A percentile compares a stretch with the other conserved stretches of the same genome.
Conservation (phyloP, 2,329 filamentous ascomycete species). For the Fusarium tupiense region DNA sequence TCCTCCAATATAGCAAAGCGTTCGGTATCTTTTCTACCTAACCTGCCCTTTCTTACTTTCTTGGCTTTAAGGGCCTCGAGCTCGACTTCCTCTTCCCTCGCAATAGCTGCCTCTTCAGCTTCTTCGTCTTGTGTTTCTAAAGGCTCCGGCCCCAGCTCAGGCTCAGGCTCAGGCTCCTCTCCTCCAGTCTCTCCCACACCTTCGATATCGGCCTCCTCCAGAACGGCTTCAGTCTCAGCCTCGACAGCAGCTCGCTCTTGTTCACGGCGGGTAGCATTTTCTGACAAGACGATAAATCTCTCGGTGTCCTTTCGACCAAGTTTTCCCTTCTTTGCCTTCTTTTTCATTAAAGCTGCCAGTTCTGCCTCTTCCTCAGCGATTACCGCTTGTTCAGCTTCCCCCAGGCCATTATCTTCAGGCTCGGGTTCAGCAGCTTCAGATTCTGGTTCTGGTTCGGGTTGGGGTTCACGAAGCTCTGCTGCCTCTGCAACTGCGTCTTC, state of each 20-base stretch:
- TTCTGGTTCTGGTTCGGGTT: slow-evolving; percentile 45
- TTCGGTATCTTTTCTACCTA: slow-evolving; percentile 38
- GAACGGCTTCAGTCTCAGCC: slow-evolving; percentile 9
- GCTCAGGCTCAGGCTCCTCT: background rate
- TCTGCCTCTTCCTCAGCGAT: slow-evolving; percentile 50
- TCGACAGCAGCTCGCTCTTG: slow-evolving; percentile 37
- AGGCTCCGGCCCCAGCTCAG: background rate
- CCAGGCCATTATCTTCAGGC: slow-evolving; percentile 23
- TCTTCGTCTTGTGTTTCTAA: background rate
- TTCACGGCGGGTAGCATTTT: slow-evolving; percentile 28
- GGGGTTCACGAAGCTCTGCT: slow-evolving; percentile 23
- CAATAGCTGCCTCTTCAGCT: slow-evolving; percentile 42
- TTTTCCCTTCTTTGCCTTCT: slow-evolving; percentile 49
- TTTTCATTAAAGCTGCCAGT: slow-evolving; percentile 51
- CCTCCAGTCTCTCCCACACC: slow-evolving; percentile 40
- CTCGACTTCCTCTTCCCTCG: slow-evolving; percentile 50
- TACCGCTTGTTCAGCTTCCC: slow-evolving; percentile 42
- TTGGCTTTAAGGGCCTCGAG: slow-evolving; percentile 52
- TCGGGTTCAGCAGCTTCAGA: slow-evolving; percentile 36
- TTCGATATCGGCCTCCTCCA: slow-evolving; percentile 30
- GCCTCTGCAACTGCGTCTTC: slow-evolving; percentile 45
- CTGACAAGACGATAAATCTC: slow-evolving; percentile 24
- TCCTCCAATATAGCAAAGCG: slow-evolving; percentile 21
- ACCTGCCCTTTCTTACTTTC: slow-evolving; percentile 48
- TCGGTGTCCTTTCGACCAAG: slow-evolving; percentile 39